Evolutionary conservation across 2,329 filamentous ascomycete species (phyloP), one percentile per base, ranked within the genome.

Genomic region (Clonostachys rhizophaga): DNA sequence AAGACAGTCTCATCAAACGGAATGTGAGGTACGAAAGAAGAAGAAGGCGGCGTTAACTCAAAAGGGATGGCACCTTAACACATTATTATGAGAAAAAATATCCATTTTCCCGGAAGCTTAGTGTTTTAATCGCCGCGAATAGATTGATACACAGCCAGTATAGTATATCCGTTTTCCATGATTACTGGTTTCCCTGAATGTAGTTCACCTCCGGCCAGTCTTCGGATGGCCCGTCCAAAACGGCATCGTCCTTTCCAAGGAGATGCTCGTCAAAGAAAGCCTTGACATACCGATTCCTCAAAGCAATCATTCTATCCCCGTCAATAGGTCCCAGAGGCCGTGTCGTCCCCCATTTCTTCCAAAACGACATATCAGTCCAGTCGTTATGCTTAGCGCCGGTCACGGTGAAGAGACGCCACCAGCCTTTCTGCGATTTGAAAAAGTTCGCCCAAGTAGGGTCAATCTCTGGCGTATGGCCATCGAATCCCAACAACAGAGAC

Each of bases 401-500:
- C 5, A 53, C 51, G 3, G 46, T 47, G 13, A 52, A 33, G 24
- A 45, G 42, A 1, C 48, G 49, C 50, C 47, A 50, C 50, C 48
- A 52, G 4, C 44, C 50, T 35, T 43, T 50, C 44, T 53, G 51
- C 47, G 44, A 47, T 7, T 37, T 33, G 12, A 44, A 44, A 42
- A 46, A 53, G 8, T 45, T 48, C 1, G 30, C 49, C 50, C 51
- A 53, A 2, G 51, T 48, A 10, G 6, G 40, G 17, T 53, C 51
- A 11, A 40, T 18, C 5, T 47, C 47, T 2, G 45, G 47, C 18
- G 47, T 47, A 24, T 61, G 58, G 0, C 24, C 45, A 5, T 52
- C 50, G 10, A 47, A 50, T n/a, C 54, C 58, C 1, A 61, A 30
- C 1, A 60, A 37, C 16, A 59, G 46, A 2, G 52, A 51, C 0